Evolutionary conservation across 2,329 filamentous ascomycete species (phyloP), one percentile per base, ranked within the genome.

Genomic region (Scedosporium boydii): DNA sequence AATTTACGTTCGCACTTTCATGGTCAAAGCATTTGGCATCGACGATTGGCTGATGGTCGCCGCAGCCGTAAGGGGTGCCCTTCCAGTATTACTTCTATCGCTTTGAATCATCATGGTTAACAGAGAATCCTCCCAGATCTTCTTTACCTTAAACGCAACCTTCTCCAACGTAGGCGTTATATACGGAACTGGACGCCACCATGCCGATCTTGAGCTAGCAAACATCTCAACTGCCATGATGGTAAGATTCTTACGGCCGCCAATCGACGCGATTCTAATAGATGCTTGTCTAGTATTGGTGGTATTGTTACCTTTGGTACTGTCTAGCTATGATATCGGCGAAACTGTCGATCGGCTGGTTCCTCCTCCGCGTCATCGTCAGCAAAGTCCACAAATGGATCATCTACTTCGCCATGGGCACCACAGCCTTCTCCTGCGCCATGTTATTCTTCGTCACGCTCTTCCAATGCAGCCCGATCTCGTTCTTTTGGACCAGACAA

Each of bases 311-410:
- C 57, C 64, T 75, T n/a, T 72, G 70, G 69, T 76, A 74, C 66
- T 71, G 69, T 55, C 48, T 71, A 38, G 67, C 70, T 27, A 75
- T 76, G 73, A 70, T 75, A 21, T 62, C 70, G 10, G 73, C 72
- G 60, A 79, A 78, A 63, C 68, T 77, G 14, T 78, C 76, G 38
- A 77, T 79, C 65, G 74, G 72, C 18, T 72, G 69, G 62, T 76
- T 78, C 59, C 70, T 79, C 21, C 69, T 77, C 16, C 76, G 77
- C 53, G 73, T 79, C 59, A 73, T 75, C 4, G 69, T 72, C 63
- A 67, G 69, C 12, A 69, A 67, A n/a, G 5, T 69, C 10, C 70
- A 78, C 63, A 65, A 70, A 23, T 70, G 69, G 67, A 73, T 76
- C 58, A 71, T 79, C 21, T 73, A 75, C 60, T 26, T 66, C 1